Evolutionary conservation across 2,329 filamentous ascomycete genomes (phyloP), one percentile per base, ranked within the genome.

Genomic region (Zarea fungicola): DNA sequence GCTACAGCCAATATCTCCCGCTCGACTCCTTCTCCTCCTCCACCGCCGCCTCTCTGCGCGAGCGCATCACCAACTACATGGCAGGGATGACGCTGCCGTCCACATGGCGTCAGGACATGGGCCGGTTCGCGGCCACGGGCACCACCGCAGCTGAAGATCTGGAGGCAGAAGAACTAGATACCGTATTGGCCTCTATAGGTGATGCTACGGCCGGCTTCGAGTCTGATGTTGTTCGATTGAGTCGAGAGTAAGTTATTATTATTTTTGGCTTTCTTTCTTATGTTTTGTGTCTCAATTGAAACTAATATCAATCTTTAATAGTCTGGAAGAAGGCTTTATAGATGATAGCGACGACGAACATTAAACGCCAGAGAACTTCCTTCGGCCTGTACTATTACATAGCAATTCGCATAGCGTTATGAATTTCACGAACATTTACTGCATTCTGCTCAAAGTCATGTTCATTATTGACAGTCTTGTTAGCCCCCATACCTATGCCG

Each of bases 1-100:
- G 85, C 52, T 89, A 89, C 65, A 78, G 81, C 60, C 83, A 87
- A 52, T 90, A 90, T 61, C 78, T 89, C 2, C 85, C 85, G 1
- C 68, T 89, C 54, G 77, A 85, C 53, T 71, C 75, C 26, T 79
- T 86, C 16, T 21, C 25, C 52, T 78, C 79, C 19, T 77, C 72
- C 43, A n/a, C 76, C 76, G 43, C 83, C 77, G 7, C n/a, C n/a
- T 70, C 80, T 53, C 56, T 83, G 21, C 75, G 81, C 23, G 68
- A 76, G 41, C 71, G 78, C 52, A 58, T 80, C 52, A 54, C 60
- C n/a, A 52, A 55, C 31, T 60, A 61, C 26, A 55, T 67, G 35
- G 49, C 63, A 32, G 55, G 55, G 28, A 47, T 64, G 42, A 55
- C 52, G 6, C 42, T 75, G 4, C 73, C 73, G 2, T 72, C 75